Evolutionary conservation across 2,329 filamentous ascomycete species (phyloP).

Genomic region (Talaromyces sp.): DNA sequence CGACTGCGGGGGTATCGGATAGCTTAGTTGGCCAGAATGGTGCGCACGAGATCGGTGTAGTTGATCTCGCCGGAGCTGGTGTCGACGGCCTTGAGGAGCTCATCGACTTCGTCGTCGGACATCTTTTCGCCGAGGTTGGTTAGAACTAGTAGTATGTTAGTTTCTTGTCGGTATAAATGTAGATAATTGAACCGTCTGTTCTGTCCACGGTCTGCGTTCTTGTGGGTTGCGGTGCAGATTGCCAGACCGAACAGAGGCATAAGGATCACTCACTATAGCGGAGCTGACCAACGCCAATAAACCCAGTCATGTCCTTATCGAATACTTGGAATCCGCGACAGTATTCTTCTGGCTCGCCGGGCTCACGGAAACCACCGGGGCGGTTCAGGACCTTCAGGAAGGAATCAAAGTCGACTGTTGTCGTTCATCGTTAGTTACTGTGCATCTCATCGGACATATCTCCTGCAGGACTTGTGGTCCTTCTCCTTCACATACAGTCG

Average conservation of each 20-base stretch:
- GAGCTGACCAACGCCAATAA: conserved; percentile 95
- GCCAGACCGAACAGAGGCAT: background rate
- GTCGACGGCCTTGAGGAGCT: conserved; percentile 97
- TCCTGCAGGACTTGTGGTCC: background rate
- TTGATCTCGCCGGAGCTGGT: conserved; percentile 96
- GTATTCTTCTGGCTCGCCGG: conserved; percentile 96
- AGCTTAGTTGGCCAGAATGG: conserved; percentile 75
- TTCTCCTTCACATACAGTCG: conserved; percentile 71
- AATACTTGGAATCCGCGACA: conserved; percentile 99
- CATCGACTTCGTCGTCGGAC: conserved; percentile 97
- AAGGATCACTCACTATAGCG: conserved; percentile 68
- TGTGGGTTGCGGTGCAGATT: background rate
- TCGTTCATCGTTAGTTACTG: background rate
- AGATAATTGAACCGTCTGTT: no score
- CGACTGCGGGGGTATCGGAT: conserved; percentile 1
- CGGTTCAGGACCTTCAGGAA: conserved; percentile 97
- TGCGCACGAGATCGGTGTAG: conserved; percentile 88
- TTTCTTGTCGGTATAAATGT: no score
- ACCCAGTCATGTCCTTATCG: conserved; percentile 98
- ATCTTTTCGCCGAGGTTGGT: conserved; percentile 99
- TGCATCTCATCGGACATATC: background rate
- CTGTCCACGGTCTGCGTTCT: no score
- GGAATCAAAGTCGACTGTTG: conserved; percentile 90
- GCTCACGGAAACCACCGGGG: conserved; percentile 96
- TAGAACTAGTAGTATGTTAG: conserved; percentile 70